Percentiles rank a stretch among this genome's conserved stretches.
Evolutionary conservation across 2,329 filamentous ascomycete genomes (phyloP).

Genomic region (Fulvia fulva): DNA sequence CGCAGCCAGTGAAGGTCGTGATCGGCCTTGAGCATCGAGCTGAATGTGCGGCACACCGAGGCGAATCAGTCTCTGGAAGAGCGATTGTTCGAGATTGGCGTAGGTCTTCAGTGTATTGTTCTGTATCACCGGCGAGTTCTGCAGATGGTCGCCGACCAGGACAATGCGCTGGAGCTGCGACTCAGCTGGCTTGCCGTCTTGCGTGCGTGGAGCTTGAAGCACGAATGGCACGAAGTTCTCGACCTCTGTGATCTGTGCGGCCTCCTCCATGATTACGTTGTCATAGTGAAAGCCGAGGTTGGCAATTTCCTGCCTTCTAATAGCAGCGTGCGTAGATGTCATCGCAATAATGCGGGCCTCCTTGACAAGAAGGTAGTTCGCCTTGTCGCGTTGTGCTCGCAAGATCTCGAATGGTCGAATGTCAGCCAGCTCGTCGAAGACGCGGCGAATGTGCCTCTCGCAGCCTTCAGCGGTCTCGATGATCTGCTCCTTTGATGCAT

Average conservation of each 20-base stretch:
- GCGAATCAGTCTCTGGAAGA: conserved; percentile 86
- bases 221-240: conserved; percentile 94
- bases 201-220: conserved; percentile 62
- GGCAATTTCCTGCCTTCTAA: conserved; percentile 85
- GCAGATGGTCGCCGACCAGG: conserved; percentile 89
- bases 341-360: conserved; percentile 98
- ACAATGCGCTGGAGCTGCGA: conserved; percentile 81
- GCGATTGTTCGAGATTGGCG: conserved; percentile 90
- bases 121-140: conserved; percentile 94
- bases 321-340: conserved; percentile 97
- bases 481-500: conserved; percentile 61
- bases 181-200: conserved; percentile 46
- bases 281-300: conserved; percentile 94
- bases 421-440: conserved; percentile 89
- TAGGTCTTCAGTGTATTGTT: conserved; percentile 92
- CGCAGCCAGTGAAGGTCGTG: conserved; percentile 77
- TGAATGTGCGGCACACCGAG: conserved; percentile 87
- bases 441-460: conserved; percentile 79
- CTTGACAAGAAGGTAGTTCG: conserved; percentile 90
- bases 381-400: conserved; percentile 81
- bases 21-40: conserved; percentile 89
- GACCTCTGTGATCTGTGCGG: conserved; percentile 94
- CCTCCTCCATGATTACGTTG: conserved; percentile 97
- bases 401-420: conserved; percentile 94
- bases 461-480: conserved; percentile 79